Evolutionary conservation across 2,329 filamentous ascomycete species (phyloP).

Genomic region (Parascedosporium putredinis): DNA sequence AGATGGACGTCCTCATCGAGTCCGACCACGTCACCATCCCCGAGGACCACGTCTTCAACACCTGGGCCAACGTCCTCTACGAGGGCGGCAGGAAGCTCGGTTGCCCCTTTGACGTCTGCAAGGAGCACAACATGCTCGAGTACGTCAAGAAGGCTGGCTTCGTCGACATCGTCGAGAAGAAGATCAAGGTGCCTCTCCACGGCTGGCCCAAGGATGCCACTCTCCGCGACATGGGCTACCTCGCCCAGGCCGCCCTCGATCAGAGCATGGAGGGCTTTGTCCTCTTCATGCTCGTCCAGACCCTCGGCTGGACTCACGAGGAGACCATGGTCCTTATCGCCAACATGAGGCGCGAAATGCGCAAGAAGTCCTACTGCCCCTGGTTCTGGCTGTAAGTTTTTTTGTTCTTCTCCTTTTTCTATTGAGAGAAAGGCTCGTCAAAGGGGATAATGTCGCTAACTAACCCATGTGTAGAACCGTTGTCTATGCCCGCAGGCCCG

Average conservation of each 20-base stretch:
- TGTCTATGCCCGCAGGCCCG: too few species aligned
- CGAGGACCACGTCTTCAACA: conserved; percentile 12
- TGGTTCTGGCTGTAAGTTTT: too few species aligned
- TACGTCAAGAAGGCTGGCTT: conserved; percentile 22
- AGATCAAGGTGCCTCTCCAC: conserved; percentile 24
- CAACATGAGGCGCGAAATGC: conserved; percentile 18
- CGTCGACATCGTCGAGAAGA: conserved; percentile 20
- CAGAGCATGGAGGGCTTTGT: background rate
- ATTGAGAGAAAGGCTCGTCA: too few species aligned
- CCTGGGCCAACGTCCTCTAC: conserved; percentile 13
- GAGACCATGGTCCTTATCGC: conserved; percentile 18
- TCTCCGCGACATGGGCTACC: conserved; percentile 24
- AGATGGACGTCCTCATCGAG: conserved; percentile 9
- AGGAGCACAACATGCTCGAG: conserved; percentile 17
- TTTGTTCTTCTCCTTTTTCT: too few species aligned
- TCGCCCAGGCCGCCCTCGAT: conserved; percentile 9
- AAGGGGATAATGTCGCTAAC: too few species aligned
- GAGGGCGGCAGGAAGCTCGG: conserved; percentile 13
- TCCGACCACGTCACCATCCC: conserved; percentile 17
- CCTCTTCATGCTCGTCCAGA: background rate
- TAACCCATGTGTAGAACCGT: too few species aligned
- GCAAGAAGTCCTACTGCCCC: background rate
- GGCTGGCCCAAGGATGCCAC: conserved; percentile 23
- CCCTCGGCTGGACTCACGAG: conserved; percentile 14
- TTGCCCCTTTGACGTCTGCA: conserved; percentile 11